These are phyloP conservation scores for Jaapia argillacea DNA, from an alignment of 768 basidiomycete genomes.

Conservation along the genomic window DNA sequence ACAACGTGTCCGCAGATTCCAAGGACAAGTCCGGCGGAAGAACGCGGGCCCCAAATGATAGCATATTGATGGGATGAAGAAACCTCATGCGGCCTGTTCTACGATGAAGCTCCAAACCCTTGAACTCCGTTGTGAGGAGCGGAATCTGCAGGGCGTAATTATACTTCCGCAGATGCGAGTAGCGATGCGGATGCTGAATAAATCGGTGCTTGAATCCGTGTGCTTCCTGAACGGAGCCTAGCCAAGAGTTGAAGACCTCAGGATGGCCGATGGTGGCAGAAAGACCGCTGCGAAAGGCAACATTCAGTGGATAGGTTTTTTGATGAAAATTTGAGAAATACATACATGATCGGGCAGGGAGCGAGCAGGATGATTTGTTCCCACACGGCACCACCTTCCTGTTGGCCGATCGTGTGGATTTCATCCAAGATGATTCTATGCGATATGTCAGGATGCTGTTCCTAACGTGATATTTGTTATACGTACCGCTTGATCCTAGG, in stretches of 20 bases:
- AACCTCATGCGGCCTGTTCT: conserved; percentile 35
- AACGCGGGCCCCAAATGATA: conserved; percentile 39
- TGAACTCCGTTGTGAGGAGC: conserved; percentile 17
- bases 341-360: conserved; percentile 64
- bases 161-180: conserved; percentile 66
- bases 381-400: conserved; percentile 63
- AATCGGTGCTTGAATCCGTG: conserved; percentile 51
- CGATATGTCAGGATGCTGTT: not conserved
- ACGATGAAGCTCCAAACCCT: conserved; percentile 25
- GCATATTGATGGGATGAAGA: conserved; percentile 52
- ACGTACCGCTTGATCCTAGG: conserved; percentile 49
- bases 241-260: conserved; percentile 56
- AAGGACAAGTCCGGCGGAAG: conserved; percentile 56
- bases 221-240: conserved; percentile 46
- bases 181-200: conserved; percentile 57
- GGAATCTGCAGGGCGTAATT: conserved; percentile 33
- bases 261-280: conserved; percentile 66
- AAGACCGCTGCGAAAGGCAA: conserved; percentile 37
- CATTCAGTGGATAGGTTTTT: not conserved
- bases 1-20: conserved; percentile 47
- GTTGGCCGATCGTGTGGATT: conserved; percentile 61
- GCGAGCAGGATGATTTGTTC: conserved; percentile 65
- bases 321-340: conserved; percentile 4
- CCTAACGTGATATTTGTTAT: not conserved
- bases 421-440: conserved; percentile 59